Evolutionary conservation across 805 yeast genomes (phyloP).

Genomic region (Blastobotrys chiropterorum): DNA sequence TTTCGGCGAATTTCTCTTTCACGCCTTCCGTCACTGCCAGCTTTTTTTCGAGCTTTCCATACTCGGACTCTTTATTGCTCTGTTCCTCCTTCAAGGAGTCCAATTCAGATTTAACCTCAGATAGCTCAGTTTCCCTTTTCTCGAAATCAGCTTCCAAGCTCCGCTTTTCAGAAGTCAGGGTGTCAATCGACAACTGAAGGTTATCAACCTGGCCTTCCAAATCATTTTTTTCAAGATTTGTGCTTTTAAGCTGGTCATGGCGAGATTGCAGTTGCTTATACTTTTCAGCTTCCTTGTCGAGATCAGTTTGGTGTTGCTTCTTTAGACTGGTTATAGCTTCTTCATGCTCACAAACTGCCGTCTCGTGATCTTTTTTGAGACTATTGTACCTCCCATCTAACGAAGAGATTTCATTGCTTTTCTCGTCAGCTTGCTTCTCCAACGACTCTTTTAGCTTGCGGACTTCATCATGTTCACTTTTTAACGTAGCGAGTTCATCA

Average conservation of each 20-base stretch:
- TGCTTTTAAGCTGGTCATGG: neutral
- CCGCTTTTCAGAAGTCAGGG: neutral
- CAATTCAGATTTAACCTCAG: neutral
- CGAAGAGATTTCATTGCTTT: neutral
- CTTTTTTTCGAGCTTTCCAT: slow-evolving; percentile 9
- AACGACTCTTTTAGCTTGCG: neutral
- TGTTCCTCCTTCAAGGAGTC: neutral
- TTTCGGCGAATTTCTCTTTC: slow-evolving; percentile 1
- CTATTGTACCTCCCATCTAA: neutral
- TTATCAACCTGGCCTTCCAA: neutral
- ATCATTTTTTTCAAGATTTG: neutral
- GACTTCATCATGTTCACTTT: neutral
- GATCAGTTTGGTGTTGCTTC: neutral
- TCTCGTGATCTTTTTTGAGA: neutral
- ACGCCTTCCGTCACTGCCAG: slow-evolving; percentile 10
- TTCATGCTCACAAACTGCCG: neutral
- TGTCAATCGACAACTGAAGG: neutral
- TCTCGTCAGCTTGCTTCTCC: neutral
- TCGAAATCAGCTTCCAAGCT: neutral
- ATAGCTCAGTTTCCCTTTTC: neutral
- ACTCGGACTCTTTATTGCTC: neutral
- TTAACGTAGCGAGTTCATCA: neutral
- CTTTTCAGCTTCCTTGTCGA: neutral
- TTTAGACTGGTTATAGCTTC: neutral
- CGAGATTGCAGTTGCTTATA: neutral